Base-by-base conservation (phyloP, 2,329 filamentous ascomycete genomes). In the Calonectria pseudoreteaudii region DNA sequence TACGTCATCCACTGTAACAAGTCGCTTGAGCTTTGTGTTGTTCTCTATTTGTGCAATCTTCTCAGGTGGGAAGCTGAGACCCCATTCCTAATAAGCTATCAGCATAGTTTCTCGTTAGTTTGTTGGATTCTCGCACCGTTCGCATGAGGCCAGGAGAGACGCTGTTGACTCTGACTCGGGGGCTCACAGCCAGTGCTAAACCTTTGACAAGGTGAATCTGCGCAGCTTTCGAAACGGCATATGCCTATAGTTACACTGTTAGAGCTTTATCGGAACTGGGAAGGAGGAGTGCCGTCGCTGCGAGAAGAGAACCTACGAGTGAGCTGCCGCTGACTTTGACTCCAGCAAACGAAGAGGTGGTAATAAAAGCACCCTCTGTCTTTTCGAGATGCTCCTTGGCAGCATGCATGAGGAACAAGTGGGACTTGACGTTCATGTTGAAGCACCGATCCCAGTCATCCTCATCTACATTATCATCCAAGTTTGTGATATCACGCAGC, bases 171-270 rank as follows among this genome's bases (percentile, higher is more conserved):
- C 90, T 81, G 28, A 93, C 89, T 53, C 86, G 87, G 0, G 90
- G 90, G 1, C 87, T 87, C 14, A 87, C 87, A 72, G 90, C 88
- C 6, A 85, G 80, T 0, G 90, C 90, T 38, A 92, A 83, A 11
- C 85, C 86, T 76, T 90, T 91, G 20, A 87, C 85, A 4, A 93
- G 85, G 79, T 92, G 91, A 47, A 92, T 84, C 72, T 93, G 91
- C 14, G 94, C 94, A 0, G 94, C 90, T 82, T 97, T 97, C 47
- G 93, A 94, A 23, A 96, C 93, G 0, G 92, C 88, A 80, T 97
- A 97, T 4, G 94, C 91, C 92, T 89, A 60, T 0, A 66, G 8
- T 9, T 34, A 70, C 38, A 71, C 30, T 28, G 34, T 47, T 47
- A 65, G 30, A 47, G 20, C 8, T 16, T 23, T 13, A 18, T 10